Evolutionary conservation across 306 rosid species (phyloP).

Genomic region (Hippophae tibetana): DNA sequence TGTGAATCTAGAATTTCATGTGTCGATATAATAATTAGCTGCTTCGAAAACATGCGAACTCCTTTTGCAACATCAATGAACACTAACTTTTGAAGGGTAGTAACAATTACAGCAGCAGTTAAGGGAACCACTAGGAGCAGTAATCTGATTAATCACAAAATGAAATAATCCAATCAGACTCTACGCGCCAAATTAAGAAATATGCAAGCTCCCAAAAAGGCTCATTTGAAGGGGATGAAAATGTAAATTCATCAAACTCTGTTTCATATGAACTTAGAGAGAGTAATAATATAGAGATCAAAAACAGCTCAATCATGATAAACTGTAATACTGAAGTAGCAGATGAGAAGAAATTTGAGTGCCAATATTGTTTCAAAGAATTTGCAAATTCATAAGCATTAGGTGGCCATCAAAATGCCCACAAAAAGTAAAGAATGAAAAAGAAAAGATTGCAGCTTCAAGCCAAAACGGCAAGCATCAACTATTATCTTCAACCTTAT

Average conservation of each 20-base stretch:
- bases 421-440: conserved; percentile 30
- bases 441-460: conserved; percentile 85
- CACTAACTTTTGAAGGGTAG: conserved; percentile 93
- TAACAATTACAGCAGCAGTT: conserved; percentile 93
- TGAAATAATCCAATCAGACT: neutral
- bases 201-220: conserved; percentile 19
- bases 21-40: neutral
- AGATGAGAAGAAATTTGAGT: no score
- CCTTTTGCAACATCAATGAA: conserved; percentile 99
- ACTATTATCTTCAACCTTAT: conserved; percentile 57
- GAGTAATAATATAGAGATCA: conserved; percentile 20
- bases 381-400: no score
- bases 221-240: conserved; percentile 53
- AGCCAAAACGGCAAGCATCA: conserved; percentile 65
- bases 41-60: conserved; percentile 98
- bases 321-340: conserved; percentile 12
- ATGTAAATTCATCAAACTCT: conserved; percentile 13
- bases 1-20: no score
- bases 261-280: conserved; percentile 25
- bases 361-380: no score
- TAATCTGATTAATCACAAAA: conserved; percentile 23
- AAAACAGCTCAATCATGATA: conserved; percentile 19
- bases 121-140: conserved; percentile 71
- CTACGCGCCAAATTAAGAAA: conserved; percentile 27
- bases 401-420: no score